A percentile compares a stretch with the other conserved stretches of the same genome.
phyloP scores from a whole-genome alignment of 208 protist species.

The Wallacemonas collosoma region DNA sequence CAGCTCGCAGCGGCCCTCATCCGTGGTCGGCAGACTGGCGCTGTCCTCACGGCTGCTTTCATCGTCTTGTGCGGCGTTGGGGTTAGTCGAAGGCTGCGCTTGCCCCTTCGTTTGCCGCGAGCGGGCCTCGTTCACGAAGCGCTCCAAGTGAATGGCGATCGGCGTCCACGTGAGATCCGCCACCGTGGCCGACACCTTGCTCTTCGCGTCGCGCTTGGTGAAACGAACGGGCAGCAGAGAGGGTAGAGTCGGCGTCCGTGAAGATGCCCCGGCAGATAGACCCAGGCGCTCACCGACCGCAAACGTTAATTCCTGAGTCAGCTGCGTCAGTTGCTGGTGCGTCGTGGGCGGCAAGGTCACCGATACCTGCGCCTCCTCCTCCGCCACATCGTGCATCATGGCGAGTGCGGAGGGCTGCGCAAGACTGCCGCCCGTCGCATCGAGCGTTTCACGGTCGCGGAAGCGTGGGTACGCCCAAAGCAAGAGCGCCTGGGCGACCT shows the following conservation, averaged over 20 bases:
- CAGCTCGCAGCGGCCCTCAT: slow-evolving; percentile 5
- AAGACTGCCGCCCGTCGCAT: slow-evolving; percentile 7
- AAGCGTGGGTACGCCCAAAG: slow-evolving; percentile 22
- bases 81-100: too few relatives aligned
- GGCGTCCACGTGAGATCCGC: slow-evolving; percentile 26
- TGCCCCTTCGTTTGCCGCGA: too few relatives aligned
- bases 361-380: neutral
- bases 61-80: too few relatives aligned
- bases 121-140: slow-evolving; percentile 13
- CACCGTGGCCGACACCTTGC: slow-evolving; percentile 5
- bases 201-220: slow-evolving; percentile 21
- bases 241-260: slow-evolving; percentile 27
- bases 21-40: neutral
- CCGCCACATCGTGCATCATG: neutral
- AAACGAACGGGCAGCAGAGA: slow-evolving; percentile 29
- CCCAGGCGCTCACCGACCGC: slow-evolving; percentile 41
- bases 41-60: neutral
- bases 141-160: slow-evolving; percentile 18
- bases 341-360: slow-evolving; percentile 19
- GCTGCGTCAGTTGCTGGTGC: slow-evolving; percentile 27
- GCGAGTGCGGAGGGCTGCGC: neutral
- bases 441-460: neutral
- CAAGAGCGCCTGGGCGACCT: slow-evolving; percentile 27
- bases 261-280: slow-evolving; percentile 27
- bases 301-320: slow-evolving; percentile 28